These are phyloP conservation scores for Castanea crenata DNA, from an alignment of 306 rosid genomes.

Conservation along the genomic window DNA sequence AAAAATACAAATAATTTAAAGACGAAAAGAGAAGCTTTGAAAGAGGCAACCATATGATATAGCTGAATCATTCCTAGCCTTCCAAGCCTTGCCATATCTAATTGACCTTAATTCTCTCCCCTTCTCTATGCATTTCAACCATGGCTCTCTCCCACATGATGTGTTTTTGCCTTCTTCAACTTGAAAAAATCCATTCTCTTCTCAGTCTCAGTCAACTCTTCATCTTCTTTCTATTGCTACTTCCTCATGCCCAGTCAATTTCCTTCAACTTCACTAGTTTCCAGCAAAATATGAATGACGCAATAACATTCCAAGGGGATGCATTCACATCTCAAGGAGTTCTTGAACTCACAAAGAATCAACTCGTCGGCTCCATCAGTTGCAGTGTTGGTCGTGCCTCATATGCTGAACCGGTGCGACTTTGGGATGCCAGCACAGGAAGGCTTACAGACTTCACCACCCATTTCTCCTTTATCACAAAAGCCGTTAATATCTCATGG, in stretches of 20 bases:
- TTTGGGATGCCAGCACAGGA: constrained; percentile 48
- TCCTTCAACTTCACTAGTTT: constrained; percentile 51
- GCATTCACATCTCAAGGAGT: constrained; percentile 42
- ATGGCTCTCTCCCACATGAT: neutral
- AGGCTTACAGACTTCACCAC: constrained; percentile 66
- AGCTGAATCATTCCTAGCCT: neutral
- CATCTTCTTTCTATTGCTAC: constrained; percentile 16
- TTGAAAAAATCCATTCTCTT: neutral
- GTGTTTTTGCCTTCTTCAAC: neutral
- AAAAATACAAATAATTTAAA: neutral
- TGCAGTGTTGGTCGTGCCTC: constrained; percentile 63
- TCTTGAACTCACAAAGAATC: constrained; percentile 64
- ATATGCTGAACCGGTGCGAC: constrained; percentile 38
- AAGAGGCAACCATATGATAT: constrained; percentile 9
- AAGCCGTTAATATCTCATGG: neutral
- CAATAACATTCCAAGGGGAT: constrained; percentile 45
- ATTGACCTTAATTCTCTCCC: neutral
- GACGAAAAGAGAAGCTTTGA: neutral
- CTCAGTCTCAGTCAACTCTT: neutral
- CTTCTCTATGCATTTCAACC: neutral
- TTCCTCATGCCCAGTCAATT: constrained; percentile 27
- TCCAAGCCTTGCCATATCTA: neutral
- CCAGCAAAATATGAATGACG: constrained; percentile 22
- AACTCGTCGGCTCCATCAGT: constrained; percentile 32
- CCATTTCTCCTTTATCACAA: constrained; percentile 60